Base-by-base conservation (phyloP, 1,284 basidiomycete species). In the Cutaneotrichosporon sp. region DNA sequence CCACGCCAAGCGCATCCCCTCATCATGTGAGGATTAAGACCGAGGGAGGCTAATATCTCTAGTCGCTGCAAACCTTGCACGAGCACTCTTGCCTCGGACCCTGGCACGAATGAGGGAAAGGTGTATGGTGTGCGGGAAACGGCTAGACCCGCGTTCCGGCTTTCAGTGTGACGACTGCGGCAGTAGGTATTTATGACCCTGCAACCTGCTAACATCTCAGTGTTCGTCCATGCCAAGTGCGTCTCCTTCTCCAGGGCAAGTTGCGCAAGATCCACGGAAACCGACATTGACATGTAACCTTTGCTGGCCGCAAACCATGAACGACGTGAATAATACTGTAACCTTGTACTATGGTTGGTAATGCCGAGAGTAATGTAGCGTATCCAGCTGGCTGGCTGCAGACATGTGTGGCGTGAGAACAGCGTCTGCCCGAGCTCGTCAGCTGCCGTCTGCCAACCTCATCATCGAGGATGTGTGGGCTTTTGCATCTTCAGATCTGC, bases 141-240 rank as follows among this genome's bases (percentile, higher is more conserved):
- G 56, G 4, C n/a, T 62, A 4, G 60, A 51, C 11, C 51, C 27
- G 14, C 47, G 60, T 14, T 36, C 56, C 3, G 60, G 42, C 3
- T 33, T 62, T 13, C 56, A 58, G 38, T 62, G 60, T 36, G 60
- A 62, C 36, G 51, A 62, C 27, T 62, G 60, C 22, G 60, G 60
- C 20, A 31, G 60, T 62, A 10, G 54, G 60, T 57, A 9, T 20
- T 4, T 7, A 18, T 20, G 18, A 4, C n/a, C 7, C 25, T n/a
- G n/a, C n/a, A n/a, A n/a, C 27, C n/a, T n/a, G 18, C 51, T 52
- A 20, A 52, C 51, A 34, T 29, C n/a, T n/a, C 47, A 50, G 47
- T 50, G 11, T 50, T 50, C 18, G 47, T 50, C 27, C 47, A 50
- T 31, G 16, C 47, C 16, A 50, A 27, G 25, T 50, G 47, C 27